phyloP scores from a whole-genome alignment of 106 monocot species.

The Vanilla planifolia region DNA sequence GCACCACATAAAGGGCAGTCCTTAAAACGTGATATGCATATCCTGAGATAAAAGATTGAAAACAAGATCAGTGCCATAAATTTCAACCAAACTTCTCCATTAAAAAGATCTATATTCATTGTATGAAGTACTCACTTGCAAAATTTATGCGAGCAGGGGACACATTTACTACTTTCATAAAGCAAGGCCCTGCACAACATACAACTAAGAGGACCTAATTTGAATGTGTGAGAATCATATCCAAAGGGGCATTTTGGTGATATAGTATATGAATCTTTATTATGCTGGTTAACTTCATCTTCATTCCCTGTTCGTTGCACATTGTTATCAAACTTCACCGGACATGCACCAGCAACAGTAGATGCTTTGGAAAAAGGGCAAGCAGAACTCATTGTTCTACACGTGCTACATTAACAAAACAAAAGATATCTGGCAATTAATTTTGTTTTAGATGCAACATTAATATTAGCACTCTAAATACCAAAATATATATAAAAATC shows the following conservation, averaged over 20 bases:
- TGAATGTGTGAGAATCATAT: conserved; percentile 89
- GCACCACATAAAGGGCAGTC: conserved; percentile 98
- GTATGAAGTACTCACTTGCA: conserved; percentile 73
- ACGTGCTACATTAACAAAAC: conserved; percentile 11
- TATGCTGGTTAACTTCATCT: conserved; percentile 25
- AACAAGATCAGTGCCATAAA: neutral
- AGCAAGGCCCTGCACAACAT: conserved; percentile 83
- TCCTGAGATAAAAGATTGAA: conserved; percentile 27
- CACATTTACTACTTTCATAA: conserved; percentile 79
- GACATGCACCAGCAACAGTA: conserved; percentile 37
- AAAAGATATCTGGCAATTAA: too few relatives aligned
- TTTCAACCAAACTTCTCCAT: neutral
- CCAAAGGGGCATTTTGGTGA: conserved; percentile 92
- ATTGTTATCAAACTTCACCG: conserved; percentile 33
- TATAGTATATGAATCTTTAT: conserved; percentile 28
- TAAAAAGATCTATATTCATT: neutral
- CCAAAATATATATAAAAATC: too few relatives aligned
- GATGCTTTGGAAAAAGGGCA: conserved; percentile 82
- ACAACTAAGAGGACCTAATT: conserved; percentile 93
- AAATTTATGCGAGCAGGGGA: conserved; percentile 89
- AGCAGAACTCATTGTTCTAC: conserved; percentile 59
- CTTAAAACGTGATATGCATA: conserved; percentile 80
- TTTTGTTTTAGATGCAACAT: too few relatives aligned
- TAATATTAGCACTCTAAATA: too few relatives aligned
- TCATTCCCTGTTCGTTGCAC: neutral